Evolutionary conservation across 805 yeast genomes (phyloP).

Genomic region (Tanozyma kutaoensis): DNA sequence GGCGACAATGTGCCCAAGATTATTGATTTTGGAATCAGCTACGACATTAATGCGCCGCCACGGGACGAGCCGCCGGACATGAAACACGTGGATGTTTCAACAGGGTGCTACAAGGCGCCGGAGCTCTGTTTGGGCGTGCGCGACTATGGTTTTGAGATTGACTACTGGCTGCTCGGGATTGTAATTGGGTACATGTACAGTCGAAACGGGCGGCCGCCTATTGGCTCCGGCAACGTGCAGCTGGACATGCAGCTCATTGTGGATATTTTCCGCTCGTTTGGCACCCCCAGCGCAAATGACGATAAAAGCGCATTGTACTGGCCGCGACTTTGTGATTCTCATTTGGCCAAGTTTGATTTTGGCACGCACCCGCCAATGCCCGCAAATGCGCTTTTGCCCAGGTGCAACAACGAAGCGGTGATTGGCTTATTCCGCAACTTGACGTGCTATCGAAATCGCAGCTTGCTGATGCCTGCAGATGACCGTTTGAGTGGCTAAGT

Average conservation of each 20-base stretch:
- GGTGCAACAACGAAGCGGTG: slow-evolving; percentile 8
- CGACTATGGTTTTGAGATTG: slow-evolving; percentile 42
- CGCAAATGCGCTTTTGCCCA: slow-evolving; percentile 18
- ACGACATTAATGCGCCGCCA: slow-evolving; percentile 8
- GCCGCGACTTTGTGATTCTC: slow-evolving; percentile 20
- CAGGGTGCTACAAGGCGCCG: slow-evolving; percentile 61
- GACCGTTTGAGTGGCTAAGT: too few species aligned
- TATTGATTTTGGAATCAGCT: slow-evolving; percentile 55
- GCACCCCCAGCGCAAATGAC: slow-evolving; percentile 37
- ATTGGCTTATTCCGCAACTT: too few species aligned
- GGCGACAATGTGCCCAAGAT: slow-evolving; percentile 11
- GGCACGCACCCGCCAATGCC: slow-evolving; percentile 5
- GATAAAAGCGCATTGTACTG: slow-evolving; percentile 12
- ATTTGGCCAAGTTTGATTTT: slow-evolving; percentile 15
- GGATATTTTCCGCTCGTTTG: slow-evolving; percentile 41
- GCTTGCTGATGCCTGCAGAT: too few species aligned
- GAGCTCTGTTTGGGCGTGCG: slow-evolving; percentile 53
- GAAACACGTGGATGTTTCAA: slow-evolving; percentile 46
- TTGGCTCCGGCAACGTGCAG: slow-evolving; percentile 16
- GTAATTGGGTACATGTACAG: slow-evolving; percentile 40
- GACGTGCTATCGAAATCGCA: neutral
- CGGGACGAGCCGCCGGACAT: slow-evolving; percentile 26
- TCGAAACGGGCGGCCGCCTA: slow-evolving; percentile 12
- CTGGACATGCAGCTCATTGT: slow-evolving; percentile 48
- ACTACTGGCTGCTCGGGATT: slow-evolving; percentile 64